Percentiles rank a stretch among this genome's conserved stretches.
These are phyloP conservation scores for Rubia tinctorum DNA, from an alignment of 305 asterid species.

Conservation along the genomic window DNA sequence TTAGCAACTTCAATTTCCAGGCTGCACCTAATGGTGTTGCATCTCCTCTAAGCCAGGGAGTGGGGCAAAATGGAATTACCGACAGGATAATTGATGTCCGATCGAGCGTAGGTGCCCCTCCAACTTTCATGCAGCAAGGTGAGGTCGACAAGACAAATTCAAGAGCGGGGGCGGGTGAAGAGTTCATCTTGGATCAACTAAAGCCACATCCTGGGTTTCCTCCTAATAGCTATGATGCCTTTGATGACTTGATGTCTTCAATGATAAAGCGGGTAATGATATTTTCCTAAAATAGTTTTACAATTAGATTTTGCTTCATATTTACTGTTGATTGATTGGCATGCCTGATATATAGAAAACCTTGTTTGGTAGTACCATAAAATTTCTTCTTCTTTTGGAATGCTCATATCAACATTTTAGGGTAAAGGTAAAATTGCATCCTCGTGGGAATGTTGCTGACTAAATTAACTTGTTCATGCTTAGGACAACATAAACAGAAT, in stretches of 20 bases:
- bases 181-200: slow-evolving; percentile 50
- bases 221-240: slow-evolving; percentile 56
- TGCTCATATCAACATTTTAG: not conserved
- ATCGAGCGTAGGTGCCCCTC: slow-evolving; percentile 34
- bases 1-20: slow-evolving; percentile 36
- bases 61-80: slow-evolving; percentile 35
- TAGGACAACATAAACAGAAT: not conserved
- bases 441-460: not conserved
- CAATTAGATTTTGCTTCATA: not conserved
- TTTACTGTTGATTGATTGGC: not conserved
- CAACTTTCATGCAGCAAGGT: slow-evolving; percentile 38
- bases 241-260: slow-evolving; percentile 68
- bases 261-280: slow-evolving; percentile 72
- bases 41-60: slow-evolving; percentile 31
- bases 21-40: slow-evolving; percentile 31
- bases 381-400: not conserved
- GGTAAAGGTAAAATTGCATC: not conserved
- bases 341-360: not conserved
- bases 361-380: not conserved
- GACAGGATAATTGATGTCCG: slow-evolving; percentile 46
- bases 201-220: slow-evolving; percentile 53
- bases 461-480: not conserved
- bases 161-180: slow-evolving; percentile 44
- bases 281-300: not conserved
- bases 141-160: slow-evolving; percentile 36